Conservation (phyloP, 345 rosid species). For the Boechera stricta region DNA sequence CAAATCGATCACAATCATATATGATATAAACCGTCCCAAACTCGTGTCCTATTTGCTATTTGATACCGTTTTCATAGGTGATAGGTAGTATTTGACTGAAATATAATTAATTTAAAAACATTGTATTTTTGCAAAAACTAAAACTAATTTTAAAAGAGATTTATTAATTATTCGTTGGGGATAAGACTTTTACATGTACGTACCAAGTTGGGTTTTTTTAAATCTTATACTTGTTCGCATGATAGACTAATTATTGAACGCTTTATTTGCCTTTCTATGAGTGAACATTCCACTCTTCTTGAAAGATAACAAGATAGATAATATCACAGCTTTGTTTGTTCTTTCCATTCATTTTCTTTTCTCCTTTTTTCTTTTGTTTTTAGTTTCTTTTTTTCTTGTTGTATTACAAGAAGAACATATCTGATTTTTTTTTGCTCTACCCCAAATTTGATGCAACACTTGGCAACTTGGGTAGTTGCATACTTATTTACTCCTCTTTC, state of each 20-base stretch:
- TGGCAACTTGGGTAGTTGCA: constrained; percentile 38
- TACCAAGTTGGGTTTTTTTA: constrained; percentile 17
- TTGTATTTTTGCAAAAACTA: not conserved
- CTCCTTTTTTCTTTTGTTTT: not conserved
- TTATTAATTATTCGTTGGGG: constrained; percentile 7
- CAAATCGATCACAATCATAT: constrained; percentile 26
- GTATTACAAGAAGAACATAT: constrained; percentile 13
- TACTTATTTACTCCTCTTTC: constrained; percentile 14
- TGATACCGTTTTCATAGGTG: not conserved
- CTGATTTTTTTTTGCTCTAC: constrained; percentile 12
- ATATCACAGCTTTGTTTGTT: constrained; percentile 36
- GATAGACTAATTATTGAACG: constrained; percentile 42
- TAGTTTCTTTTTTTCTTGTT: not conserved
- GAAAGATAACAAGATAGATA: constrained; percentile 39
- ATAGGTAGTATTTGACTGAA: not conserved
- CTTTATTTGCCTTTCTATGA: constrained; percentile 36
- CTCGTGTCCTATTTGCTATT: constrained; percentile 3
- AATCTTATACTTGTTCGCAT: constrained; percentile 31
- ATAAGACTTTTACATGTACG: constrained; percentile 23
- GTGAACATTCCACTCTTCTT: constrained; percentile 43
- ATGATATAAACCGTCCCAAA: not conserved
- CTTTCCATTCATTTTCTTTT: constrained; percentile 19
- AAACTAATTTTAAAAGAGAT: not conserved
- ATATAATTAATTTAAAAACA: not conserved
- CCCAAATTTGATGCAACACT: constrained; percentile 30